phyloP scores from a whole-genome alignment of 257 asterid species.

The Penstemon newberryi region DNA sequence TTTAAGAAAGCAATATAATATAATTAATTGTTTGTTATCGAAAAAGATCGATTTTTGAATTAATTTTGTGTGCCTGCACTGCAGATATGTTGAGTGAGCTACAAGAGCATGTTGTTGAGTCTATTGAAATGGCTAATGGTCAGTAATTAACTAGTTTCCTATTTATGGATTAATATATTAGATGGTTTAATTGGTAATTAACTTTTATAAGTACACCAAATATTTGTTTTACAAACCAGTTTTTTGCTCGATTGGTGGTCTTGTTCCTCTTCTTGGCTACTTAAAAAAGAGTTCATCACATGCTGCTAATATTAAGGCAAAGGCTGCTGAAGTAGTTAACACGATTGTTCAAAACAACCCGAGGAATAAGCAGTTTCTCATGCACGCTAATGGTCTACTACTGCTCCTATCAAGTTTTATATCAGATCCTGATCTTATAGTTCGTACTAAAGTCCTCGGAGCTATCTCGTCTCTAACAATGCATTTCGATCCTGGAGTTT shows the following conservation, averaged over 20 bases:
- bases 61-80: not conserved
- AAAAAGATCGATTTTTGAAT: not conserved
- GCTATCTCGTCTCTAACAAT: conserved; percentile 34
- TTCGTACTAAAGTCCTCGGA: conserved; percentile 78
- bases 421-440: conserved; percentile 75
- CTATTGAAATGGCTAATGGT: conserved; percentile 96
- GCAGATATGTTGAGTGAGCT: conserved; percentile 89
- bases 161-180: not conserved
- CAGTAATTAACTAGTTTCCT: conserved; percentile 30
- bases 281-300: conserved; percentile 50
- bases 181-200: conserved; percentile 1
- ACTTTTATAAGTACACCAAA: too few species aligned
- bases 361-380: conserved; percentile 73
- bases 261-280: conserved; percentile 73
- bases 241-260: conserved; percentile 87
- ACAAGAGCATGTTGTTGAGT: conserved; percentile 81
- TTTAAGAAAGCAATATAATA: too few species aligned
- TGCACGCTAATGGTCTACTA: conserved; percentile 85
- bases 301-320: conserved; percentile 71
- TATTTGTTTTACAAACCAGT: conserved; percentile 39
- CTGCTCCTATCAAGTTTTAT: conserved; percentile 65
- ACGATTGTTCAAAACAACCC: conserved; percentile 95
- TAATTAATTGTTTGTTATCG: not conserved
- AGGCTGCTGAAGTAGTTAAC: conserved; percentile 93
- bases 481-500: not conserved